Evolutionary conservation across 306 rosid genomes (phyloP), one percentile per base, ranked within the genome.

Genomic region (Castanea crenata): DNA sequence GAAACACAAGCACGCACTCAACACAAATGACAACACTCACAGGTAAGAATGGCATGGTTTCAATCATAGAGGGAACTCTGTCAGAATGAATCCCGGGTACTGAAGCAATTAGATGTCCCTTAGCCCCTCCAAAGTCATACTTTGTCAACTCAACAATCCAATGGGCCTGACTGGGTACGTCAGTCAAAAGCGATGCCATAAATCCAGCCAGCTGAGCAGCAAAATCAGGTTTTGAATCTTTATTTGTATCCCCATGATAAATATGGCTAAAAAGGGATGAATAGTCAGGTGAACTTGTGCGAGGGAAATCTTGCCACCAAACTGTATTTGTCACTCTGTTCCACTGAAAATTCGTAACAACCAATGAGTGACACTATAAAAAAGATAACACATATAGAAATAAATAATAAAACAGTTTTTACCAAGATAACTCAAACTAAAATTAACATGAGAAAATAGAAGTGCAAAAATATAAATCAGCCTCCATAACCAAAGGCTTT

Each of bases 281-380:
- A 87, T 75, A 87, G 82, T 92, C 87, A 72, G 86, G 86, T 52
- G 79, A 72, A 46, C 71, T 65, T 73, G 80, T 76, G 4, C 69
- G 74, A 69, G 94, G 94, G 69, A 92, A 92, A 89, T 92, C 97
- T 90, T 92, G 97, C 97, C 97, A 92, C 97, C 97, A 92, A 80
- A 90, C 38, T 35, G 97, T 92, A 82, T 92, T 92, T 58, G 93
- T 92, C 87, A 92, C 94, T 67, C 74, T 44, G 77, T 62, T 90
- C 97, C 97, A 92, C 97, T 92, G 79, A 74, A 63, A 46, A 77
- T 77, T 44, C 78, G 72, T 46, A 74, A 82, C 83, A 85, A 57
- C 5, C 69, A 46, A 38, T 80, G 31, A 74, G 74, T 41, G 46
- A 23, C 18, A 74, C 64, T 16, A 23, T 59, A 18, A 14, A 27